These are phyloP conservation scores for Alternaria dauci DNA, from an alignment of 2,329 filamentous ascomycete genomes.

Conservation along the genomic window DNA sequence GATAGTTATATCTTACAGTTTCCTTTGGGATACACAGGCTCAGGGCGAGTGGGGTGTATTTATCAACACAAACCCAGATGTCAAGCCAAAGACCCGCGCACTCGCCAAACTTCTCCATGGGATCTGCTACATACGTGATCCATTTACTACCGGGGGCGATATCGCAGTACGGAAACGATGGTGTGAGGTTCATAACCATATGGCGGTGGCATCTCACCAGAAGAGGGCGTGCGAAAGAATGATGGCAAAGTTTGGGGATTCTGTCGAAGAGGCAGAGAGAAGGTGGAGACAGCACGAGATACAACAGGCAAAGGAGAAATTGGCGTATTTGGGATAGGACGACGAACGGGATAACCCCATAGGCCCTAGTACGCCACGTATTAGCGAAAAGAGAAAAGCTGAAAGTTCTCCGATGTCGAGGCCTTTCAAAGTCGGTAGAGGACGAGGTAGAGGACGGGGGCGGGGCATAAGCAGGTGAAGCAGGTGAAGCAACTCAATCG, in stretches of 20 bases:
- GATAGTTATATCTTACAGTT: not conserved
- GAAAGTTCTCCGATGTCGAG: conserved; percentile 3
- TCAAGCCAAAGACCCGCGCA: not conserved
- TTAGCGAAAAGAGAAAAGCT: not conserved
- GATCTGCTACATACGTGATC: not conserved
- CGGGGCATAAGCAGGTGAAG: conserved; percentile 1
- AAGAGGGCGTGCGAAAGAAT: not conserved
- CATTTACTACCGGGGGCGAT: not conserved
- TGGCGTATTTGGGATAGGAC: not conserved
- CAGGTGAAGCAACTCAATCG: not conserved
- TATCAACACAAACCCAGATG: not conserved
- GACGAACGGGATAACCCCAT: not conserved
- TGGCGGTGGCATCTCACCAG: not conserved
- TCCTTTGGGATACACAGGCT: not conserved
- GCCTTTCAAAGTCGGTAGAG: conserved; percentile 5
- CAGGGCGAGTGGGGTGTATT: not conserved
- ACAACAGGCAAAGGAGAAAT: not conserved
- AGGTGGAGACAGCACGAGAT: not conserved
- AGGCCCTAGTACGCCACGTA: not conserved
- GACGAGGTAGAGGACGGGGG: not conserved
- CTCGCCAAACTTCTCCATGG: not conserved
- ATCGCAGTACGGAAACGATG: not conserved
- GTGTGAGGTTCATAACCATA: not conserved
- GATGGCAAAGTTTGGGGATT: not conserved
- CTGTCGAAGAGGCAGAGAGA: not conserved